Base-by-base conservation (phyloP, 768 basidiomycete species). In the Lactifluus piperatus region DNA sequence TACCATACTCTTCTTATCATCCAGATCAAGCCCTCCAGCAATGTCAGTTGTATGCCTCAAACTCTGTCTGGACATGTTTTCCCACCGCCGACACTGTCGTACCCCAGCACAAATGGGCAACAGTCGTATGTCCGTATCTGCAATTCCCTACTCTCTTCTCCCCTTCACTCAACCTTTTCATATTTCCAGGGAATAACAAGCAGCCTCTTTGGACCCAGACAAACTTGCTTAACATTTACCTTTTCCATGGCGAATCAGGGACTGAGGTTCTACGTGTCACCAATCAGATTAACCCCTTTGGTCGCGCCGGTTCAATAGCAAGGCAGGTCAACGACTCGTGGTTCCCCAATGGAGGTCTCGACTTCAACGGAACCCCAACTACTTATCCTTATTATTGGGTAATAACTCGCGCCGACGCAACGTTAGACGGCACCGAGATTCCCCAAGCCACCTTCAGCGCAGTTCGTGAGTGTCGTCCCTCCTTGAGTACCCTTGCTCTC, bases 371-470 rank as follows among this genome's bases (percentile, higher is more conserved):
- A 43, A 65, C 72, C 18, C 80, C 85, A 61, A 71, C 80, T 49
- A 74, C 80, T 9, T 91, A 81, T 71, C 83, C 86, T 0, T 93
- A 81, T 66, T 92, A 78, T 72, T 94, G 86, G 79, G 77, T 91
- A 52, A 77, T 94, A 64, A 85, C 83, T n/a, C 78, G 81, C 49
- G 77, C 74, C 49, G 79, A 82, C 62, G 65, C 71, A 47, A 71
- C 75, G 2, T 75, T 89, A 41, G 79, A 82, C 64, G 83, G 82
- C 46, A 79, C 80, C 20, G 77, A 81, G 64, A 71, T 77, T 3
- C 79, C 84, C 8, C 88, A 91, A 66, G 70, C 87, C 13, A 89
- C 82, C 0, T 95, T 94, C 72, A 75, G 73, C 22, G 92, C 87
- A 56, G 75, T 94, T 56, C 93, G 88, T 91, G 70, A 73, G 88